A percentile compares a stretch with the other conserved stretches of the same genome.
These are phyloP conservation scores for Rhododendron henanense DNA, from an alignment of 148 eudicot species.

Conservation along the genomic window DNA sequence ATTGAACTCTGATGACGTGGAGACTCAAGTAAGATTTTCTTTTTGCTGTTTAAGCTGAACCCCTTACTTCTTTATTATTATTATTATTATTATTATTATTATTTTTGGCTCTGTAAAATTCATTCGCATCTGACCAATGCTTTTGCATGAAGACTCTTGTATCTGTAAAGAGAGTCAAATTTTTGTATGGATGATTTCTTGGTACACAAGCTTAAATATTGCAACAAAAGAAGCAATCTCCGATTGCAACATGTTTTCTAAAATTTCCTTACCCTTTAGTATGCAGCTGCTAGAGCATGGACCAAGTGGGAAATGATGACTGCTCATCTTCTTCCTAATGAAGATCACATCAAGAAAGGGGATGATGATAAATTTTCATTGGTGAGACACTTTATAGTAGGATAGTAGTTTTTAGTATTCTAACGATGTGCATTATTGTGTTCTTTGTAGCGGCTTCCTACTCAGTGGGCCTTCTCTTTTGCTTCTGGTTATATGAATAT, in stretches of 20 bases:
- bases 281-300: slow-evolving; percentile 94
- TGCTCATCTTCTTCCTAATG: slow-evolving; percentile 76
- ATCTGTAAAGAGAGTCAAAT: neutral
- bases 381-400: slow-evolving; percentile 40
- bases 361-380: slow-evolving; percentile 80
- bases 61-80: neutral
- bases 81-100: too few species aligned
- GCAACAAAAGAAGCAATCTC: neutral
- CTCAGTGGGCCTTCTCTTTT: neutral
- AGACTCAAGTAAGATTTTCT: slow-evolving; percentile 62
- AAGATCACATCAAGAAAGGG: slow-evolving; percentile 75
- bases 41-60: neutral
- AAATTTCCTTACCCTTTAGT: slow-evolving; percentile 26
- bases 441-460: neutral
- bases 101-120: neutral
- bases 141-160: neutral
- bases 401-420: neutral
- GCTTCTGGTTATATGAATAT: neutral
- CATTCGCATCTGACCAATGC: neutral
- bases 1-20: slow-evolving; percentile 69
- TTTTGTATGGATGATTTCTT: neutral
- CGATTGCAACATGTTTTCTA: neutral
- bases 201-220: neutral
- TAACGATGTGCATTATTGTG: neutral
- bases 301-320: slow-evolving; percentile 99